phyloP scores from a whole-genome alignment of 768 basidiomycete genomes.

The Amylocystis lapponica region DNA sequence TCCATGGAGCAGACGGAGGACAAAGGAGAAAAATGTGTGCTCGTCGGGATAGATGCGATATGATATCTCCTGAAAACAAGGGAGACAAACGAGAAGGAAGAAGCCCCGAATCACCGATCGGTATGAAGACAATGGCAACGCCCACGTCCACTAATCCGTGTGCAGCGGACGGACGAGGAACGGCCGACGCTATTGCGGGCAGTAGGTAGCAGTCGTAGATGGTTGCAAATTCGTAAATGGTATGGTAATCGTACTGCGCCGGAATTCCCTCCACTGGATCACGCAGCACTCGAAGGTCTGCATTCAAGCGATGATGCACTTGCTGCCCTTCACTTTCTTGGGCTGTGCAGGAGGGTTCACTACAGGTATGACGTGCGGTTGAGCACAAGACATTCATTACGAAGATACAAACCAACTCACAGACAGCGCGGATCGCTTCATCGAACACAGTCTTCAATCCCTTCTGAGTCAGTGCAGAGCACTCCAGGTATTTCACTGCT shows the following conservation, averaged over 20 bases:
- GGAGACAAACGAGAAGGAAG: constrained; percentile 8
- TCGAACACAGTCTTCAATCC: constrained; percentile 99
- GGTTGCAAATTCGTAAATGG: constrained; percentile 67
- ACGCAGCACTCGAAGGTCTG: constrained; percentile 24
- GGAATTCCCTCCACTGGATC: constrained; percentile 8
- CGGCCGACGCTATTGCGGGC: constrained; percentile 7
- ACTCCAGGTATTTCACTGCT: constrained; percentile 94
- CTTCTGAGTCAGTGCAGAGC: constrained; percentile 95
- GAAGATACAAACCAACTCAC: constrained; percentile 44
- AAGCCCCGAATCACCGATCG: constrained; percentile 6
- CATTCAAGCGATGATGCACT: constrained; percentile 71
- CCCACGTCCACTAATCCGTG: constrained; percentile 8
- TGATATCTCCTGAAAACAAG: constrained; percentile 17
- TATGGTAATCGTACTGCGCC: constrained; percentile 32
- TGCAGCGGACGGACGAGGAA: constrained; percentile 6
- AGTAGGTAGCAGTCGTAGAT: constrained; percentile 56
- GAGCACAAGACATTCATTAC: neutral
- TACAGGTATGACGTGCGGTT: constrained; percentile 21
- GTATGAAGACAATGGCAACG: constrained; percentile 6
- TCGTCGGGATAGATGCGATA: constrained; percentile 16
- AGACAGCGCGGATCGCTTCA: constrained; percentile 94
- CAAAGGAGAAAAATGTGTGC: too few relatives aligned
- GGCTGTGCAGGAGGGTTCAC: constrained; percentile 68
- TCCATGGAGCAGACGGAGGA: too few relatives aligned
- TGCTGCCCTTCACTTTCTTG: constrained; percentile 46